Conservation (phyloP, 2,329 filamentous ascomycete genomes). For the Fusarium zealandicum region DNA sequence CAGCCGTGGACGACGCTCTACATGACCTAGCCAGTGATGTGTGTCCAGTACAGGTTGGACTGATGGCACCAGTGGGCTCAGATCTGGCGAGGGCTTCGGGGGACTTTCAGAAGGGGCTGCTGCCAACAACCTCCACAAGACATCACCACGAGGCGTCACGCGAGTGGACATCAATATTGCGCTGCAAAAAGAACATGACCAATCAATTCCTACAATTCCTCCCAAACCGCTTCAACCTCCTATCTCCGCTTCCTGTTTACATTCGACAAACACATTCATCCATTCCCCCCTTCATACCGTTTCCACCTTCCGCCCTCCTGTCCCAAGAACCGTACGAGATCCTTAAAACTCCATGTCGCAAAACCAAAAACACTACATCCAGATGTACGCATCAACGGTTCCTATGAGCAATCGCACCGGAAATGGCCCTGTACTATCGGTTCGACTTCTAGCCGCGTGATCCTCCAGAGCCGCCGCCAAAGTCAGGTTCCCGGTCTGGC, state of each 20-base stretch:
- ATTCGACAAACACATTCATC: constrained; percentile 32
- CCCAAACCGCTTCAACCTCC: constrained; percentile 20
- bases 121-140: too few relatives aligned
- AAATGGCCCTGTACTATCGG: constrained; percentile 12
- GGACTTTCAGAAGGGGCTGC: too few relatives aligned
- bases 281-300: not conserved
- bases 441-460: constrained; percentile 41
- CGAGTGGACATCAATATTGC: not conserved
- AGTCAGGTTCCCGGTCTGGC: constrained; percentile 69
- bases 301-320: constrained; percentile 17
- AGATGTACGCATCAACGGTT: constrained; percentile 42
- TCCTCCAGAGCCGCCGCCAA: constrained; percentile 52
- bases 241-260: constrained; percentile 33
- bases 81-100: too few relatives aligned
- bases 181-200: constrained; percentile 33
- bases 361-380: constrained; percentile 51
- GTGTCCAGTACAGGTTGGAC: too few relatives aligned
- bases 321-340: constrained; percentile 43
- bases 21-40: too few relatives aligned
- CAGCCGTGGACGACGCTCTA: too few relatives aligned
- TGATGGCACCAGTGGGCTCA: too few relatives aligned
- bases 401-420: constrained; percentile 7
- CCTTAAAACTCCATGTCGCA: constrained; percentile 50
- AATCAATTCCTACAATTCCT: constrained; percentile 43
- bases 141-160: not conserved